Percentiles rank a stretch among this genome's conserved stretches.
Evolutionary conservation across 192 early-diverging fungal species (phyloP).

Genomic region (Allomyces macrogynus): DNA sequence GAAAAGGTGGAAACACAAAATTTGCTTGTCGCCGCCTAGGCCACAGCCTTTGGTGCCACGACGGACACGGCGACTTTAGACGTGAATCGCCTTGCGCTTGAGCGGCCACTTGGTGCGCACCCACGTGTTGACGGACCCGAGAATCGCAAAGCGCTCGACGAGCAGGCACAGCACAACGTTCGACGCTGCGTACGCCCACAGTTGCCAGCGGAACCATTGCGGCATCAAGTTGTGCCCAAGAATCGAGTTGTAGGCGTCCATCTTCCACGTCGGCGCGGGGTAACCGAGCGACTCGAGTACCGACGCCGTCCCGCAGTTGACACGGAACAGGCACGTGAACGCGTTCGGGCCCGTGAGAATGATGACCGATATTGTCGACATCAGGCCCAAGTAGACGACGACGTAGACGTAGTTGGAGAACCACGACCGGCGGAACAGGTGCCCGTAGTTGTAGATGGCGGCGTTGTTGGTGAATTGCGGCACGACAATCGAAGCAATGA

Average conservation of each 20-base stretch:
- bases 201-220: conserved; percentile 27
- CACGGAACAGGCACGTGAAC: conserved; percentile 41
- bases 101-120: conserved; percentile 4
- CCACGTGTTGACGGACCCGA: conserved; percentile 22
- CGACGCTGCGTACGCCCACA: conserved; percentile 27
- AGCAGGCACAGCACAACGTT: conserved; percentile 19
- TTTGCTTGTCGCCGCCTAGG: no score
- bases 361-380: conserved; percentile 25
- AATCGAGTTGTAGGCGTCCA: conserved; percentile 38
- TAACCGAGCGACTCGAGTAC: conserved; percentile 16
- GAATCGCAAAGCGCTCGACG: conserved; percentile 29
- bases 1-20: no score
- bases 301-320: conserved; percentile 46
- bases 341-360: conserved; percentile 38
- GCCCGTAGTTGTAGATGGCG: conserved; percentile 48
- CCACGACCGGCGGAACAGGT: conserved; percentile 37
- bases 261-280: conserved; percentile 14
- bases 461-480: conserved; percentile 57
- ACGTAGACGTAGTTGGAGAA: conserved; percentile 40
- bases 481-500: conserved; percentile 33
- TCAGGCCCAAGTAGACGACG: conserved; percentile 22
- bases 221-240: conserved; percentile 57
- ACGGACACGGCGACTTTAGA: not conserved
- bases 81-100: not conserved
- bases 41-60: no score